A percentile compares a stretch with the other conserved stretches of the same genome.
Conservation (phyloP, 331 rosid species). For the Stylosanthes scabra region DNA sequence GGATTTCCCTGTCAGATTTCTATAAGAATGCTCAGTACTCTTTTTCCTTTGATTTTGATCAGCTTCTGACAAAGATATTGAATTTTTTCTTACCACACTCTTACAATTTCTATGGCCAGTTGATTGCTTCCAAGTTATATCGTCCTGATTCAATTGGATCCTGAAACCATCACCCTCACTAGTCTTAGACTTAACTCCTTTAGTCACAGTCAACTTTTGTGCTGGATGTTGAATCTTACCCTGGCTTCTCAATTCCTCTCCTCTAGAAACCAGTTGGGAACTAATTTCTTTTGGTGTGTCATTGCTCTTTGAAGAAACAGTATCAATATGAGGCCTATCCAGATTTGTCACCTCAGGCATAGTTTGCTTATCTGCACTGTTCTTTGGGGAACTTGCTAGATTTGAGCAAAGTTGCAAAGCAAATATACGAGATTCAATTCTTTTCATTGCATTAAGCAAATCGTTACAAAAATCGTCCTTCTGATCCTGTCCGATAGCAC, state of each 20-base stretch:
- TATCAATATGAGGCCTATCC: background rate
- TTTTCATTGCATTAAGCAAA: constrained; percentile 49
- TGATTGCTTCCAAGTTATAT: constrained; percentile 29
- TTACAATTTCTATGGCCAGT: constrained; percentile 16
- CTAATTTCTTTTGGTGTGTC: constrained; percentile 6
- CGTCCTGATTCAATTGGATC: constrained; percentile 43
- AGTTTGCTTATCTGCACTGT: constrained; percentile 25
- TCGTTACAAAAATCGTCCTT: constrained; percentile 49
- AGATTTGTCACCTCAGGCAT: constrained; percentile 8
- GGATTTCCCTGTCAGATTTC: constrained; percentile 18
- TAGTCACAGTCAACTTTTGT: too few species aligned
- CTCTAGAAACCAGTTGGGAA: constrained; percentile 6
- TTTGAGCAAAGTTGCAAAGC: constrained; percentile 57
- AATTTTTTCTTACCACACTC: constrained; percentile 23
- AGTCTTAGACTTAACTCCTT: constrained; percentile 14
- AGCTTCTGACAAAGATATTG: constrained; percentile 11
- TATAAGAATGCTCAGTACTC: constrained; percentile 18
- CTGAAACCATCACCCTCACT: constrained; percentile 53
- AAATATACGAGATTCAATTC: constrained; percentile 63
- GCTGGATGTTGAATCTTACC: constrained; percentile 6
- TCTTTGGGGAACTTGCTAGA: constrained; percentile 26
- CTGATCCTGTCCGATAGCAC: constrained; percentile 34
- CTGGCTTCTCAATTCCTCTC: constrained; percentile 21
- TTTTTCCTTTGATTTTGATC: constrained; percentile 16
- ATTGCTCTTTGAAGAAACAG: constrained; percentile 22